A percentile compares a stretch with the other conserved stretches of the same genome.
These are phyloP conservation scores for Trichoderma endophyticum DNA, from an alignment of 2,329 filamentous ascomycete genomes.

Conservation along the genomic window DNA sequence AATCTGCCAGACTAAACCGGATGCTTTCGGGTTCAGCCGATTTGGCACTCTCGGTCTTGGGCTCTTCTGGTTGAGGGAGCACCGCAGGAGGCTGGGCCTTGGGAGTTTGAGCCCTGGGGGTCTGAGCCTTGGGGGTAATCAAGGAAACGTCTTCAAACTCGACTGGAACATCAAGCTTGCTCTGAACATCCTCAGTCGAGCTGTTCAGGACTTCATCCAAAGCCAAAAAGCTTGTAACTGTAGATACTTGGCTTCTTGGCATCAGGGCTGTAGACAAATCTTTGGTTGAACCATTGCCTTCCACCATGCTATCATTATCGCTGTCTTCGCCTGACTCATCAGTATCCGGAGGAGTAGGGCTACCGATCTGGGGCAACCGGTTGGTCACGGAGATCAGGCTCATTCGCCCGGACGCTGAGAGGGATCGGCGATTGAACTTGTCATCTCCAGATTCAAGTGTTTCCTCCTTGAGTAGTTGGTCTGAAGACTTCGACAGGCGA, in stretches of 20 bases:
- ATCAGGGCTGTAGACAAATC: not conserved
- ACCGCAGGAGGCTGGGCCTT: not conserved
- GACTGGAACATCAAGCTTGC: not conserved
- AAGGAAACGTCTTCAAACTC: slow-evolving; percentile 8
- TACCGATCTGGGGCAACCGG: slow-evolving; percentile 41
- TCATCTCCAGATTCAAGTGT: not conserved
- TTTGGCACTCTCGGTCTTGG: not conserved
- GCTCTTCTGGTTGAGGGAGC: not conserved
- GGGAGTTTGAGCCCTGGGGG: not conserved
- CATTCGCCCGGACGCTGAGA: slow-evolving; percentile 22
- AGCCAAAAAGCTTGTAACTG: not conserved
- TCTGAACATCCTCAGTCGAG: not conserved
- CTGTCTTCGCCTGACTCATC: slow-evolving; percentile 43
- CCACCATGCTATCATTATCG: slow-evolving; percentile 24
- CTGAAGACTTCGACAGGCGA: not conserved
- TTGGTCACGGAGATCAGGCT: slow-evolving; percentile 36
- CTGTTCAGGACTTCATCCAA: slow-evolving; percentile 1
- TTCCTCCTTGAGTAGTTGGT: not conserved
- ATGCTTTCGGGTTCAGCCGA: not conserved
- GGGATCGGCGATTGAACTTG: not conserved
- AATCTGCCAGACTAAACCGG: slow-evolving; percentile 7
- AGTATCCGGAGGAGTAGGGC: slow-evolving; percentile 54
- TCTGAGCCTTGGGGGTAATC: not conserved
- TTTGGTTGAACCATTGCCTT: not conserved
- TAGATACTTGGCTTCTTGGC: not conserved